A percentile compares a stretch with the other conserved stretches of the same genome.
Conservation (phyloP, 805 yeast species). For the Metschnikowia peoriensis region DNA sequence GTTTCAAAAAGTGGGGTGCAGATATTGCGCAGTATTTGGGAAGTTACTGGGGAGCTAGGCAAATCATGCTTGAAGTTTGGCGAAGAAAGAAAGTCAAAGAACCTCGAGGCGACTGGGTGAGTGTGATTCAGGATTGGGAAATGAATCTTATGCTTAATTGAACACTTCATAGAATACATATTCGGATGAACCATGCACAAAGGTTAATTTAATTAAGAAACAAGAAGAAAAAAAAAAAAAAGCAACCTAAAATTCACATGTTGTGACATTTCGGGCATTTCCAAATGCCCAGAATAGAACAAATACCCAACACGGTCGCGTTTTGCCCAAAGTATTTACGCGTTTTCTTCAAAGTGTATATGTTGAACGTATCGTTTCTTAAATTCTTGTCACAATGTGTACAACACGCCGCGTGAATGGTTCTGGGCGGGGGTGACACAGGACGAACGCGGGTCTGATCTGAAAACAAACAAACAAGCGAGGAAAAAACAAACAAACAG, state of each 20-base stretch:
- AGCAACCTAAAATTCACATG: not conserved
- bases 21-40: conserved; percentile 56
- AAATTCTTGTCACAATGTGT: too few relatives aligned
- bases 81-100: conserved; percentile 62
- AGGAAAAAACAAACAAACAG: not conserved
- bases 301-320: not conserved
- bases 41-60: conserved; percentile 82
- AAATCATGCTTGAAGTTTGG: conserved; percentile 86
- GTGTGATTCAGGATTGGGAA: conserved; percentile 80
- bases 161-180: not conserved
- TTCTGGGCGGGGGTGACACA: conserved; percentile 1
- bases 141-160: conserved; percentile 73
- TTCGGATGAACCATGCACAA: not conserved
- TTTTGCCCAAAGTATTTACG: not conserved
- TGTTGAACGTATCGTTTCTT: not conserved
- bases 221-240: not conserved
- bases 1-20: conserved; percentile 74
- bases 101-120: conserved; percentile 68
- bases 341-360: not conserved
- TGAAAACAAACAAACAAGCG: conserved; percentile 3
- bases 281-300: not conserved
- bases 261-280: not conserved
- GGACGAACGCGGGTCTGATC: conserved; percentile 2
- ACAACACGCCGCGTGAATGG: not conserved
- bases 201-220: too few relatives aligned